Base-by-base conservation (phyloP, 2,329 filamentous ascomycete genomes). In the Phyllosticta paracitricarpa region DNA sequence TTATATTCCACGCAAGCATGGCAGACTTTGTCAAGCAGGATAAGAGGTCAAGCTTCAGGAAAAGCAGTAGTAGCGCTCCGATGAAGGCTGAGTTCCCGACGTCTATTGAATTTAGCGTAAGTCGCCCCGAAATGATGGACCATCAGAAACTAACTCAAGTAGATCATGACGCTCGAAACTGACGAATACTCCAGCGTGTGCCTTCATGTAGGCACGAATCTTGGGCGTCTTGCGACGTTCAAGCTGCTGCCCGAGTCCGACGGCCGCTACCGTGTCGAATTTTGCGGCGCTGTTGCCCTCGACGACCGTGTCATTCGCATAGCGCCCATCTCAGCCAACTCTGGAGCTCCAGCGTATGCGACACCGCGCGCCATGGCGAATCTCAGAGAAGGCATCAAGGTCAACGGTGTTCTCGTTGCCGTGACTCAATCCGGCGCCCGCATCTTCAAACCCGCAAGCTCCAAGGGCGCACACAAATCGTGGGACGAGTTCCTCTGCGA, bases 121-220 rank as follows among this genome's bases (percentile, higher is more conserved):
- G 64, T 62, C 8, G 14, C 33, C 19, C 8, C 19, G 6, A 22
- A 22, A 59, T 3, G 6, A n/a, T 33, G 3, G 24, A 19, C 19
- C 19, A 22, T 22, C 19, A 22, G 19, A 14, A 14, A 24, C 63
- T 65, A 51, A 65, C 52, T 10, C 8, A 40, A 9, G 4, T 58
- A 66, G 61, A 65, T 96, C 55, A 87, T 99, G 85, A 95, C 89
- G 2, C 77, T 97, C 3, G 94, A 97, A 53, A 89, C 88, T n/a
- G 93, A 97, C 70, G 83, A 90, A 65, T 99, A 96, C 72, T 97
- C 94, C 1, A 97, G 91, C 69, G 96, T 99, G 61, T 85, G 88
- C 62, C 89, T 94, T 66, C 95, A 97, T 66, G 89, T 95, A 1
- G 94, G 94, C 22, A 97, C 94, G 0, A 92, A 87, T 66, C 74